Evolutionary conservation across 352 stramenopile genomes (phyloP).

Genomic region (Phytophthora ramorum): DNA sequence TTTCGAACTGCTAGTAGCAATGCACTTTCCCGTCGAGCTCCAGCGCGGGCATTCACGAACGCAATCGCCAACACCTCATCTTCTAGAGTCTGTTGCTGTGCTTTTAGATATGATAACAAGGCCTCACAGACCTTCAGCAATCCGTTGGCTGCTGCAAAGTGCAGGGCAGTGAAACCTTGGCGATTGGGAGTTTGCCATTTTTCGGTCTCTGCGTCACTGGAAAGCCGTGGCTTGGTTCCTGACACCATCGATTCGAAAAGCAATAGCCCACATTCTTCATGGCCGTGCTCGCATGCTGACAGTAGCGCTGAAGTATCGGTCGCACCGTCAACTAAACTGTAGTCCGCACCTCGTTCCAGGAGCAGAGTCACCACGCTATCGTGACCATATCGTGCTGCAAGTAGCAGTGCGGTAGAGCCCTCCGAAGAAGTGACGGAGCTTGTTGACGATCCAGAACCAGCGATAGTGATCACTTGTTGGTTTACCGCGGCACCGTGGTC

Average conservation of each 20-base stretch:
- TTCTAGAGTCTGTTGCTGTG: slow-evolving; percentile 29
- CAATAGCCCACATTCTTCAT: slow-evolving; percentile 60
- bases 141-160: slow-evolving; percentile 60
- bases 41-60: slow-evolving; percentile 36
- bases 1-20: slow-evolving; percentile 75
- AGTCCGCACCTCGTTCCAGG: slow-evolving; percentile 55
- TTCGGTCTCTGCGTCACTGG: slow-evolving; percentile 11
- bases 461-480: slow-evolving; percentile 23
- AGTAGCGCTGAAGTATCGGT: slow-evolving; percentile 64
- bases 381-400: slow-evolving; percentile 93
- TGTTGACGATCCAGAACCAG: slow-evolving; percentile 4
- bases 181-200: slow-evolving; percentile 56
- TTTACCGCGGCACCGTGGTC: slow-evolving; percentile 36
- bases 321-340: slow-evolving; percentile 38
- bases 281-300: slow-evolving; percentile 54
- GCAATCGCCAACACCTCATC: slow-evolving; percentile 51
- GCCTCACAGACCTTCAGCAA: slow-evolving; percentile 39
- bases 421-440: slow-evolving; percentile 2
- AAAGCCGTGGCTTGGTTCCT: neutral
- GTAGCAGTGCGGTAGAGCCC: slow-evolving; percentile 65
- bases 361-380: slow-evolving; percentile 82
- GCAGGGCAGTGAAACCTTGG: slow-evolving; percentile 69
- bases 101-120: slow-evolving; percentile 47
- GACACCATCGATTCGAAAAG: slow-evolving; percentile 40
- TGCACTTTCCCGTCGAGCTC: slow-evolving; percentile 57